Evolutionary conservation across 2,329 filamentous ascomycete species (phyloP), one percentile per base, ranked within the genome.

Genomic region (Beauveria rudraprayagi): DNA sequence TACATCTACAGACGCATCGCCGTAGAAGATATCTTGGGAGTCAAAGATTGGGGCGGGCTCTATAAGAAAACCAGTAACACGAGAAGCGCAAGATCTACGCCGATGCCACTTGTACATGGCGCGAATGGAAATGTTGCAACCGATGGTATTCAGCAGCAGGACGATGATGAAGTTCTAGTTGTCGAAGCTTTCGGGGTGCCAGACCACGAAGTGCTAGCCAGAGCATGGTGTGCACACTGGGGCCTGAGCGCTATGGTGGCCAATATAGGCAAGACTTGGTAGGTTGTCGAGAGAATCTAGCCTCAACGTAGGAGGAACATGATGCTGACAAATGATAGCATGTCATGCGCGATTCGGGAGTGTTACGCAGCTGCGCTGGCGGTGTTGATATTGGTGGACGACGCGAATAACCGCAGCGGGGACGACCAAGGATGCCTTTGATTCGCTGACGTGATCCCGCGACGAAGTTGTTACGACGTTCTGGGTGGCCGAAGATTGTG

Each of bases 221-320:
- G 89, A 64, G 88, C 89, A 7, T 92, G 89, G 89, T 91, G 88
- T 70, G 83, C 87, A 60, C 86, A 90, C 67, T 90, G 87, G 83
- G 89, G 89, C 2, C 73, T 90, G 67, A 86, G 82, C 68, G 88
- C 89, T 1, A 75, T 92, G 19, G 82, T 91, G 62, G 87, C 87
- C 9, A 86, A 91, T 71, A 71, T 90, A 57, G 77, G 81, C 62
- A 83, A 80, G 74, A 91, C 88, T 17, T 91, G 83, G 83, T 85
- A 67, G 71, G 82, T 30, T 24, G 16, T 46, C 26, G 3, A 3
- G 8, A 3, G 9, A 8, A 19, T 16, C 28, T 22, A 37, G 8
- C 19, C n/a, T 8, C 2, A 14, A 11, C 14, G 34, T 11, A 8
- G 16, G 2, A 40, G 9, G 17, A 19, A 24, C 1, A 6, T 40